These are phyloP conservation scores for Ananas comosus DNA, from an alignment of 176 grass and related monocot genomes.

Conservation along the genomic window DNA sequence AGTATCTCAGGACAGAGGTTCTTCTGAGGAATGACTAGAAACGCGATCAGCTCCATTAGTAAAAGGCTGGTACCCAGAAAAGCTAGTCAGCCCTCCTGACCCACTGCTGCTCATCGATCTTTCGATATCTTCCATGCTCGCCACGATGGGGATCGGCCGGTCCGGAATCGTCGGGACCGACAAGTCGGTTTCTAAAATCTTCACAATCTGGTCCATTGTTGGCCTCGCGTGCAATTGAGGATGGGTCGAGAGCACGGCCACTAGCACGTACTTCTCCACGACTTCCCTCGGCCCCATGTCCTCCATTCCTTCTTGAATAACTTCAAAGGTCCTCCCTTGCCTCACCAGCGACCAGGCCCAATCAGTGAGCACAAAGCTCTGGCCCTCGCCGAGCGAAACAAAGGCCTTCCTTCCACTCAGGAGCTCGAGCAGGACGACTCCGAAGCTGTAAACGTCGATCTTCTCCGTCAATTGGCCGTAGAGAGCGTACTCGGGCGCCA, in stretches of 20 bases:
- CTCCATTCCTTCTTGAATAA: conserved; percentile 81
- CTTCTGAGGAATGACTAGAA: conserved; percentile 33
- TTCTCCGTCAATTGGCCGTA: conserved; percentile 96
- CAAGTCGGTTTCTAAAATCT: conserved; percentile 75
- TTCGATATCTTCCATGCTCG: conserved; percentile 66
- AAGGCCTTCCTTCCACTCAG: conserved; percentile 78
- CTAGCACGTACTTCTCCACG: conserved; percentile 81
- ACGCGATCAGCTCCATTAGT: conserved; percentile 26
- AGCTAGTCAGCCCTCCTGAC: conserved; percentile 63
- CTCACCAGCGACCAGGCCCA: conserved; percentile 89
- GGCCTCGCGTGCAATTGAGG: conserved; percentile 79
- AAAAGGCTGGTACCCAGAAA: conserved; percentile 63
- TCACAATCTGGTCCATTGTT: conserved; percentile 83
- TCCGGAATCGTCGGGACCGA: conserved; percentile 46
- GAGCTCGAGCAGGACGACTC: conserved; percentile 86
- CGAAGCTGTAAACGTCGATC: conserved; percentile 83
- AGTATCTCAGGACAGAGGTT: conserved; percentile 1
- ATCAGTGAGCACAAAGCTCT: conserved; percentile 67
- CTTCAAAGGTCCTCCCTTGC: conserved; percentile 39
- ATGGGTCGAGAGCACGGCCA: conserved; percentile 69
- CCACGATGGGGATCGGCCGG: conserved; percentile 46
- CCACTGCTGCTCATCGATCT: conserved; percentile 54
- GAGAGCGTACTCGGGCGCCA: conserved; percentile 76
- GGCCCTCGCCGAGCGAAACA: conserved; percentile 57
- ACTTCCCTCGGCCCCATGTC: conserved; percentile 45